phyloP scores from a whole-genome alignment of 75 land plant species.

The Cunninghamia lanceolata region DNA sequence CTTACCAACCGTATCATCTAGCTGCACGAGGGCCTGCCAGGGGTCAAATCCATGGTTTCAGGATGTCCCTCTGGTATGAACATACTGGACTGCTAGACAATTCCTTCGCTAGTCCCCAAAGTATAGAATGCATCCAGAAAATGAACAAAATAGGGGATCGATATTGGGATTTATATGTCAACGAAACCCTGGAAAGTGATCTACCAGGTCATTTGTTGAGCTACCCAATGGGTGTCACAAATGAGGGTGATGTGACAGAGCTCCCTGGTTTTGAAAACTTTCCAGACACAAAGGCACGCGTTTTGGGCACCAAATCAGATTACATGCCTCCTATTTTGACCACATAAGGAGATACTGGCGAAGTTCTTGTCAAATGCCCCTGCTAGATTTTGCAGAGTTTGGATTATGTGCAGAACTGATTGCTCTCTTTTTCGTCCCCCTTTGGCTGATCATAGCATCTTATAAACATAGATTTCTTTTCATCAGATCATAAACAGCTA shows the following conservation, averaged over 20 bases:
- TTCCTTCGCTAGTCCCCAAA: slow-evolving; percentile 55
- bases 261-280: slow-evolving; percentile 64
- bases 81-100: slow-evolving; percentile 83
- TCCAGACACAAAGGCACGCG: slow-evolving; percentile 81
- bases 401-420: background rate
- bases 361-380: background rate
- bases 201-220: slow-evolving; percentile 81
- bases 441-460: background rate
- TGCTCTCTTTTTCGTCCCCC: background rate
- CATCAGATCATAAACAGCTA: background rate
- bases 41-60: slow-evolving; percentile 83
- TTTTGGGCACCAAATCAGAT: slow-evolving; percentile 67
- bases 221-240: slow-evolving; percentile 63
- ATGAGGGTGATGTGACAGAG: slow-evolving; percentile 61
- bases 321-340: slow-evolving; percentile 82
- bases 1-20: slow-evolving; percentile 78
- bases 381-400: background rate
- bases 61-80: slow-evolving; percentile 93
- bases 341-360: slow-evolving; percentile 32
- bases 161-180: slow-evolving; percentile 71
- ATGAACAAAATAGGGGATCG: slow-evolving; percentile 73
- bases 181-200: slow-evolving; percentile 52
- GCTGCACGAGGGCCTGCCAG: slow-evolving; percentile 47
- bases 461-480: background rate
- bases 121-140: slow-evolving; percentile 59